phyloP scores from a whole-genome alignment of 2,329 filamentous ascomycete species.

The Daldinia sp. region DNA sequence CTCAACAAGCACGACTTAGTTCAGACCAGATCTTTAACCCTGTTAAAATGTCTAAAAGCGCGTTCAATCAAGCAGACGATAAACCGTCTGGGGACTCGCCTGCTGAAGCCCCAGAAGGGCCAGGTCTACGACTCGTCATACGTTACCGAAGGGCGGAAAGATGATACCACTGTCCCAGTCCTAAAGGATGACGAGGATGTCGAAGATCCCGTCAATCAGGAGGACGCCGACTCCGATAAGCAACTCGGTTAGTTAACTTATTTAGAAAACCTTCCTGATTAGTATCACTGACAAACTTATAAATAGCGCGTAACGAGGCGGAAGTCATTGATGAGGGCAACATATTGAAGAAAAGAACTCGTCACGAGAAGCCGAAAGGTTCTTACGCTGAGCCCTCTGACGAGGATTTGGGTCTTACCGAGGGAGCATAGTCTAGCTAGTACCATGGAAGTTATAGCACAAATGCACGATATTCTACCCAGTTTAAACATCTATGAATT shows the following conservation, averaged over 20 bases:
- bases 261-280: neutral
- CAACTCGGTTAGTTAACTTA: slow-evolving; percentile 29
- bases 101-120: slow-evolving; percentile 12
- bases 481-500: too few relatives aligned
- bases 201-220: slow-evolving; percentile 26
- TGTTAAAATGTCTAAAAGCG: slow-evolving; percentile 13
- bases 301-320: slow-evolving; percentile 45
- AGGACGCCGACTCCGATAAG: slow-evolving; percentile 23
- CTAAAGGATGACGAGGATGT: slow-evolving; percentile 27
- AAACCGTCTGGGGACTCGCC: slow-evolving; percentile 1
- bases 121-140: slow-evolving; percentile 33
- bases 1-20: neutral
- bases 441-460: too few relatives aligned
- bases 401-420: slow-evolving; percentile 31
- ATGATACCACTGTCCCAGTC: slow-evolving; percentile 24
- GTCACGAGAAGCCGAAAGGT: slow-evolving; percentile 40
- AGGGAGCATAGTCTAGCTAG: slow-evolving; percentile 7
- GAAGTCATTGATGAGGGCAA: slow-evolving; percentile 47
- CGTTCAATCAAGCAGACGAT: neutral
- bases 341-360: slow-evolving; percentile 42
- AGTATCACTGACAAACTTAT: neutral
- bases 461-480: too few relatives aligned
- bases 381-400: slow-evolving; percentile 43
- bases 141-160: slow-evolving; percentile 12
- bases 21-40: neutral